Conservation (phyloP, 148 eudicot species). For the Spergularia bocconei region DNA sequence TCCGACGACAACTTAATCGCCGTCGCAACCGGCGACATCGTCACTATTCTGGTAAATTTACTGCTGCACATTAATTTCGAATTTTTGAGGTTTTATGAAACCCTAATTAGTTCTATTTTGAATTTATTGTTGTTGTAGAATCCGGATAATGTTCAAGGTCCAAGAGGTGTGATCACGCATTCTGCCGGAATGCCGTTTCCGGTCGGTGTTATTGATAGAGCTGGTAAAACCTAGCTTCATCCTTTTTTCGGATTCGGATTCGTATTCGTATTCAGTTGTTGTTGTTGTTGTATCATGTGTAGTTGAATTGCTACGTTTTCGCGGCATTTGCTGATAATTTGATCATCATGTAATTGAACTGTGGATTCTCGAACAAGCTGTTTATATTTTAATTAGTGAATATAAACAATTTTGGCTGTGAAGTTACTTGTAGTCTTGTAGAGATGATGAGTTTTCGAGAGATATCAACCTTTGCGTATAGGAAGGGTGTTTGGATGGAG, state of each 20-base stretch:
- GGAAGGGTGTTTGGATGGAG: too few relatives aligned
- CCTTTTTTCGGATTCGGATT: too few relatives aligned
- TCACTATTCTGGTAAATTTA: slow-evolving; percentile 61
- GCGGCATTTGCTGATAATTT: too few relatives aligned
- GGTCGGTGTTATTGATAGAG: slow-evolving; percentile 58
- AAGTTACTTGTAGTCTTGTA: too few relatives aligned
- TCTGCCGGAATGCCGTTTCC: slow-evolving; percentile 50
- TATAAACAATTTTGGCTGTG: too few relatives aligned
- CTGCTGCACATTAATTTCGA: background rate
- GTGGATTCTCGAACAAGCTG: background rate
- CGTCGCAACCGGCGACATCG: slow-evolving; percentile 63
- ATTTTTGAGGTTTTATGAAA: background rate
- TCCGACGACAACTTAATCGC: slow-evolving; percentile 86
- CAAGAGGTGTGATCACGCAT: slow-evolving; percentile 66
- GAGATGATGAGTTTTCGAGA: too few relatives aligned
- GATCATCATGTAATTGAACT: too few relatives aligned
- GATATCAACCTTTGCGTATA: too few relatives aligned
- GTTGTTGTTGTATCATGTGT: too few relatives aligned
- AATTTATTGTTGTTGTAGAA: slow-evolving; percentile 37
- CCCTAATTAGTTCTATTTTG: background rate
- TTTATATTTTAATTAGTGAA: too few relatives aligned
- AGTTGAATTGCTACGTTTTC: too few relatives aligned
- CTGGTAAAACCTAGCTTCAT: slow-evolving; percentile 37
- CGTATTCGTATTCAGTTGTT: too few relatives aligned
- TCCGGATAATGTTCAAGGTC: slow-evolving; percentile 60